These are phyloP conservation scores for Tribonema minus DNA, from an alignment of 108 stramenopile species.

Conservation along the genomic window DNA sequence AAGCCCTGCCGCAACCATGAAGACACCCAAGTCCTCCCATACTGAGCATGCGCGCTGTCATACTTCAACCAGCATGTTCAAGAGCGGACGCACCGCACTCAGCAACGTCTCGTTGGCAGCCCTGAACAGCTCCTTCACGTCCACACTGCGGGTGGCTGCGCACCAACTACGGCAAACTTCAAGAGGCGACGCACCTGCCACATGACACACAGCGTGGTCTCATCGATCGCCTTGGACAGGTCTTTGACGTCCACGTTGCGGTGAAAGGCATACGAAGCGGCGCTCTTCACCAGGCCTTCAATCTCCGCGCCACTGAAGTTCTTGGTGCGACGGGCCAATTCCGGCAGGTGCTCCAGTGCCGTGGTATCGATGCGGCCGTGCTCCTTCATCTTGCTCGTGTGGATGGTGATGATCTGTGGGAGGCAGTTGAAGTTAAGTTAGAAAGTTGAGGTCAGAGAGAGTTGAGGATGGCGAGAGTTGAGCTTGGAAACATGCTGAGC, in stretches of 20 bases:
- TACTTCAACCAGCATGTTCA: no score
- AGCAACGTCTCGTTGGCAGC: conserved; percentile 67
- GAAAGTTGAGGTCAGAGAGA: no score
- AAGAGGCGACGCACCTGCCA: conserved; percentile 27
- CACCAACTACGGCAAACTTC: no score
- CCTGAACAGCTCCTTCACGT: conserved; percentile 74
- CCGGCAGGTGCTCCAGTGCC: conserved; percentile 69
- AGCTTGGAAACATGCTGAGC: no score
- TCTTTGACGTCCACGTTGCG: conserved; percentile 74
- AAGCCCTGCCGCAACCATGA: no score
- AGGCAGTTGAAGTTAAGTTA: no score
- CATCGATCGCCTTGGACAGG: conserved; percentile 80
- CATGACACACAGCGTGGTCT: conserved; percentile 1
- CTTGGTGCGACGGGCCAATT: conserved; percentile 81
- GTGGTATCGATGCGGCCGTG: conserved; percentile 75
- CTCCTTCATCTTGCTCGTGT: conserved; percentile 82
- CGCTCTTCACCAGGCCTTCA: conserved; percentile 92
- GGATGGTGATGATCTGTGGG: conserved; percentile 93
- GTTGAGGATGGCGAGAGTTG: no score
- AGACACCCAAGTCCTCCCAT: no score
- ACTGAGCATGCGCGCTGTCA: no score
- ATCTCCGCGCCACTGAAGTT: conserved; percentile 99
- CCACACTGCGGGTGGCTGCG: conserved; percentile 70
- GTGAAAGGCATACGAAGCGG: conserved; percentile 79
- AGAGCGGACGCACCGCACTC: background rate